Base-by-base conservation (phyloP, 1,284 basidiomycete species). In the Apiotrichum brassicae region DNA sequence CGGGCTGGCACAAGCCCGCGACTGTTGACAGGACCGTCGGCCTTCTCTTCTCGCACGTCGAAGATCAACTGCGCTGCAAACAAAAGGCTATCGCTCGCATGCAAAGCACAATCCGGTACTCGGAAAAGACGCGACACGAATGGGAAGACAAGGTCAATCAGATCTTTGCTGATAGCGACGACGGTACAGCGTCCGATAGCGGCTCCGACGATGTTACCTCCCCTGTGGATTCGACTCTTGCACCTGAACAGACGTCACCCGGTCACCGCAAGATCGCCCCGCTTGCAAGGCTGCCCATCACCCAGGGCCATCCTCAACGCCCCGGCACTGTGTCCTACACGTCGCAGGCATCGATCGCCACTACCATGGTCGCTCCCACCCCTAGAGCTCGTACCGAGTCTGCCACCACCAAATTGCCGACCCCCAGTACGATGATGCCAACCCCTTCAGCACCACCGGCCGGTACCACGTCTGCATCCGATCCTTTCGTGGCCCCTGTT, bases 81-180 rank as follows among this genome's bases (percentile, higher is more conserved):
- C 82, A 93, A 56, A 93, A 93, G 72, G 91, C 86, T 55, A 87
- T 97, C 41, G 89, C 92, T 52, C 85, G 95, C 36, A 86, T 98
- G 84, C 88, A 95, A 74, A 97, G 97, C 69, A 97, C 92, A 22
- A 95, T 99, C 59, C 80, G 90, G 53, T 98, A 98, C 72, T 86
- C 91, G 30, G 95, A 98, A 76, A 95, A 95, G 75, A 88, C 97
- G 23, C 84, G 95, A 71, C 85, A 87, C 62, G 95, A 98, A 72
- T 98, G 94, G 92, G 87, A 97, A 69, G 87, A 88, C 68, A 84
- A 83, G 61, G 86, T 97, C 24, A 85, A 78, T 46, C 70, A 75
- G 43, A 72, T 80, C 38, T 72, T 97, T 35, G 81, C 79, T 3
- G 79, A 79, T 25, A 75, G 79, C 35, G 79, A 82, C 4, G 82